Evolutionary conservation across 371 early-diverging fungal species (phyloP).

Genomic region (Batrachochytrium dendrobatidis): DNA sequence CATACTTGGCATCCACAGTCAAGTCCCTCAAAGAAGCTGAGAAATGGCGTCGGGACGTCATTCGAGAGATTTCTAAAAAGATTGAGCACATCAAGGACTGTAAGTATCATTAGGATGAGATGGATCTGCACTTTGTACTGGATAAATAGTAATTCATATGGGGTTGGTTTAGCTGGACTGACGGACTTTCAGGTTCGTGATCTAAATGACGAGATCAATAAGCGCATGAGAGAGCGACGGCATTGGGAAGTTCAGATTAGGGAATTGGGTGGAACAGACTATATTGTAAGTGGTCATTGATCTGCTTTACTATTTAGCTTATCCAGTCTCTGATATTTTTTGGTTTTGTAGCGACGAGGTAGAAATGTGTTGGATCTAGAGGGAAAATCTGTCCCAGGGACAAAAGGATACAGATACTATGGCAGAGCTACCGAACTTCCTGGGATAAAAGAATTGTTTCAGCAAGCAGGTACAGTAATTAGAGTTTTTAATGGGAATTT

Average conservation of each 20-base stretch:
- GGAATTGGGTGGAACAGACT: conserved; percentile 92
- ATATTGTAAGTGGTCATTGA: conserved; percentile 50
- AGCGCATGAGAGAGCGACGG: conserved; percentile 79
- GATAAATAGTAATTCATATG: no score
- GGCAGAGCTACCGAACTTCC: conserved; percentile 95
- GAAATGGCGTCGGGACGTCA: conserved; percentile 80
- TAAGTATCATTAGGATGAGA: conserved; percentile 24
- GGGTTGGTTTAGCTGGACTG: conserved; percentile 50
- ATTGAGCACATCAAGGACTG: conserved; percentile 88
- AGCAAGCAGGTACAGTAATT: conserved; percentile 38
- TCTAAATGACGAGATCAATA: conserved; percentile 93
- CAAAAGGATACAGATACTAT: conserved; percentile 89
- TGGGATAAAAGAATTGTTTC: conserved; percentile 89
- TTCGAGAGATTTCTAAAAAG: conserved; percentile 78
- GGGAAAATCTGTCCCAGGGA: conserved; percentile 86
- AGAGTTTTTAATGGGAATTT: background rate
- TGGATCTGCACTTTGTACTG: no score
- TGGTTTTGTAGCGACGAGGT: no score
- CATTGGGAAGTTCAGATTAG: conserved; percentile 88
- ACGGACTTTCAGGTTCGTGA: conserved; percentile 89
- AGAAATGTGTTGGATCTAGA: conserved; percentile 63
- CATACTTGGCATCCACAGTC: conserved; percentile 64
- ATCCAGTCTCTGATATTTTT: background rate
- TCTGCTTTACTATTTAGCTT: background rate
- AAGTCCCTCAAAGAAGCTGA: conserved; percentile 71